Evolutionary conservation across 768 basidiomycete species (phyloP), one percentile per base, ranked within the genome.

Genomic region (Lentinus brumalis): DNA sequence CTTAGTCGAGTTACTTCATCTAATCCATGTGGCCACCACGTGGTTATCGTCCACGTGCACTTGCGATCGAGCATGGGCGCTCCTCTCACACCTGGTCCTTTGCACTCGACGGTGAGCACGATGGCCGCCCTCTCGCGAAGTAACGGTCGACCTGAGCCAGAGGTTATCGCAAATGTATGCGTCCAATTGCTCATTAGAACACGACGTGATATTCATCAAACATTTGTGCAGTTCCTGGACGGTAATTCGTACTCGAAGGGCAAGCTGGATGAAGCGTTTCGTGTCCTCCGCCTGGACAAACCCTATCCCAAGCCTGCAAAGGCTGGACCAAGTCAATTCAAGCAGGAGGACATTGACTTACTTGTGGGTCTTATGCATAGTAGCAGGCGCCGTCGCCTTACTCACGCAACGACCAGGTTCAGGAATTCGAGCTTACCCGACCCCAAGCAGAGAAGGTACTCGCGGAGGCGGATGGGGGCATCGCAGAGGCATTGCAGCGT

Each of bases 211-310:
- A 16, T 16, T 49, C 38, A 46, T 35, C 21, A 6, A 21, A 18
- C 53, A 12, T 32, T 30, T 44, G 38, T 53, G 21, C 66, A 89
- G 87, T 89, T 84, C 67, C 74, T 72, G 18, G 88, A 90, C 68
- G 88, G 88, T 7, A 82, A 82, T 54, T 79, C 86, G 9, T 90
- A 88, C 67, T 84, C 83, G 29, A 90, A 89, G 70, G 76, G 79
- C 53, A 85, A 84, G 69, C 77, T 90, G 74, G 86, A 87, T 63
- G 86, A 87, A 56, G 86, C 84, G 8, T 85, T 83, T 67, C 78
- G 80, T 16, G 60, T 77, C n/a, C 81, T 84, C 7, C 70, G 87
- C 49, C 76, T 89, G 40, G 86, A 88, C 44, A 85, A 81, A 61
- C 73, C 81, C 0, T 80, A 81, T 1, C 79, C 71, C 16, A 87